phyloP scores from a whole-genome alignment of 768 basidiomycete genomes.

The Pseudohyphozyma bogoriensis region DNA sequence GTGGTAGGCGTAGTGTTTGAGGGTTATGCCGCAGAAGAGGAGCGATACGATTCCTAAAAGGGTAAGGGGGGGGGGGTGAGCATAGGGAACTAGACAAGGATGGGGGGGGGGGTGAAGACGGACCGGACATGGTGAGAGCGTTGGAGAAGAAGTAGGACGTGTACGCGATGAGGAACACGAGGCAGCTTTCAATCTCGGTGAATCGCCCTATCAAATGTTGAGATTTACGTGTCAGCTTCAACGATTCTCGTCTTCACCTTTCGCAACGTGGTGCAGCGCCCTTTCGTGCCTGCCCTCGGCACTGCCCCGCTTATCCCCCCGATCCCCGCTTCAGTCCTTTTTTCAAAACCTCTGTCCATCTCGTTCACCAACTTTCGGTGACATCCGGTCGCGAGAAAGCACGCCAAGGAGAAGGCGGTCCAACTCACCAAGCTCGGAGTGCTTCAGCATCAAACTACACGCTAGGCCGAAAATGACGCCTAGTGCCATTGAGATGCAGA shows the following conservation, averaged over 20 bases:
- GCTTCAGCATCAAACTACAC: constrained; percentile 87
- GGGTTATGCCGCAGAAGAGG: constrained; percentile 94
- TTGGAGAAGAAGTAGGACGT: constrained; percentile 99
- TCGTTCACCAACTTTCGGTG: too few relatives aligned
- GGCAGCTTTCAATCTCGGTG: constrained; percentile 93
- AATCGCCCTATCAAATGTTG: constrained; percentile 44
- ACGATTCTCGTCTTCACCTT: not conserved
- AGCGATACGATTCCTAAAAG: constrained; percentile 88
- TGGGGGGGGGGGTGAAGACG: constrained; percentile 18
- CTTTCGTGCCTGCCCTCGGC: too few relatives aligned
- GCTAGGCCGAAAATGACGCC: constrained; percentile 83
- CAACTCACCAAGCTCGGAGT: constrained; percentile 62
- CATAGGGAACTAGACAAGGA: constrained; percentile 34
- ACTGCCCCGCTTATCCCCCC: too few relatives aligned
- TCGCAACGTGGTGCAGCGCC: too few relatives aligned
- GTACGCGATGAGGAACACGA: constrained; percentile 87
- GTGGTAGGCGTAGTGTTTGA: constrained; percentile 99
- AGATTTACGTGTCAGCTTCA: not conserved
- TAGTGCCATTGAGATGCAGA: constrained; percentile 86
- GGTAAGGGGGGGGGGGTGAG: too few relatives aligned
- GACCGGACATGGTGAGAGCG: constrained; percentile 64
- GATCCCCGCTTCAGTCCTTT: too few relatives aligned
- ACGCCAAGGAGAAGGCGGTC: too few relatives aligned
- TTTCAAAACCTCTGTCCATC: too few relatives aligned
- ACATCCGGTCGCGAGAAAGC: too few relatives aligned